phyloP scores from a whole-genome alignment of 2,329 filamentous ascomycete species.

The Ustilaginoidea virens region DNA sequence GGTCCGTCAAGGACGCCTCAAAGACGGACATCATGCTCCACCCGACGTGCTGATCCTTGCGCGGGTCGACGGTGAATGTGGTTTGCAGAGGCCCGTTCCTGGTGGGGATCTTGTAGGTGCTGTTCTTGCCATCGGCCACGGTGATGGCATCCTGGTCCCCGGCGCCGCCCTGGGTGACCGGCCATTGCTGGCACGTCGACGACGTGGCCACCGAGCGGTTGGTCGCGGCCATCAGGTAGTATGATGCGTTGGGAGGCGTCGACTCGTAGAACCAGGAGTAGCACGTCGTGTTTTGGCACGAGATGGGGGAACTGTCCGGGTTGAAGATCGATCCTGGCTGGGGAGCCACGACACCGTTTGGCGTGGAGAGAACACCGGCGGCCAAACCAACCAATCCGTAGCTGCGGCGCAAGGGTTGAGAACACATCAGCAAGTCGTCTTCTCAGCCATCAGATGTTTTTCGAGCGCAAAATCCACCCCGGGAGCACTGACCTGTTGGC shows the following conservation, averaged over 20 bases:
- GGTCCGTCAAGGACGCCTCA: conserved; percentile 17
- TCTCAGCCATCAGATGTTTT: too few species aligned
- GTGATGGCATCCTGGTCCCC: conserved; percentile 13
- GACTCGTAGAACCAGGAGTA: conserved; percentile 23
- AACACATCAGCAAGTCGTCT: too few species aligned
- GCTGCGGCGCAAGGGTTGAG: too few species aligned
- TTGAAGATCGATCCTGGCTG: conserved; percentile 15
- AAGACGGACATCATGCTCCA: conserved; percentile 20
- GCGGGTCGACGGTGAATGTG: conserved; percentile 19
- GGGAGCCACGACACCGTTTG: conserved; percentile 10
- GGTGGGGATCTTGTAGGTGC: conserved; percentile 11
- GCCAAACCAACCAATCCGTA: conserved; percentile 23
- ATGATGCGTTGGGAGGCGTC: conserved; percentile 5
- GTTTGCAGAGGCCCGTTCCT: conserved; percentile 18
- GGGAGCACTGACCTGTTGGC: conserved; percentile 20
- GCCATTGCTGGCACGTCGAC: conserved; percentile 15
- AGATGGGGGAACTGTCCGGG: conserved; percentile 11
- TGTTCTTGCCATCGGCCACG: conserved; percentile 11
- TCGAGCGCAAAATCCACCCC: too few species aligned
- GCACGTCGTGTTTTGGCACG: conserved; percentile 18
- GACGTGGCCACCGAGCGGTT: conserved; percentile 16
- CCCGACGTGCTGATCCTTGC: conserved; percentile 9
- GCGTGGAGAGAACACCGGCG: conserved; percentile 8
- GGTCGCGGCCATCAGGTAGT: conserved; percentile 13
- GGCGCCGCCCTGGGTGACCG: conserved; percentile 16